Evolutionary conservation across 163 green algal genomes (phyloP).

Genomic region (Coccomyxa subellipsoidea): DNA sequence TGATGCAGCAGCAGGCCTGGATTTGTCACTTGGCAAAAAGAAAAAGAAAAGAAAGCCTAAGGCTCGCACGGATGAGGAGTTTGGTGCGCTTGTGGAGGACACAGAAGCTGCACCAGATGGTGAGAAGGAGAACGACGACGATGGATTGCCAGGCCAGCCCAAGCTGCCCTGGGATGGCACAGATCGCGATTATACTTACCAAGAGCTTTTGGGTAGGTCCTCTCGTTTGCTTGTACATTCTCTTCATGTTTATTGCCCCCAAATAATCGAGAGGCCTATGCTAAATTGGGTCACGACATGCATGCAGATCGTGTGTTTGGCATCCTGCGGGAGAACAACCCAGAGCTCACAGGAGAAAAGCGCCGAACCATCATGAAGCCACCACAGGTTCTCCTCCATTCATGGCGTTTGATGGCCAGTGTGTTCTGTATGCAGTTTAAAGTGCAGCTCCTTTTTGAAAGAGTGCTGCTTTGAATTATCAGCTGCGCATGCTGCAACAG

Average conservation of each 20-base stretch:
- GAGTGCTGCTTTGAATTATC: too few relatives aligned
- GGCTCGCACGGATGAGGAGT: constrained; percentile 28
- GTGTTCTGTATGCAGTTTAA: too few relatives aligned
- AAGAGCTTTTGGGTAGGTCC: constrained; percentile 86
- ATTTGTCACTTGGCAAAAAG: constrained; percentile 56
- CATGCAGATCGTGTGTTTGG: constrained; percentile 92
- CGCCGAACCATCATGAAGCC: constrained; percentile 94
- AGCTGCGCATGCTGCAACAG: constrained; percentile 23
- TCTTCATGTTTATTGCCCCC: neutral
- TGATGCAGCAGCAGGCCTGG: constrained; percentile 29
- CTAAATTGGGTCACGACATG: neutral
- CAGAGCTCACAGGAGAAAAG: constrained; percentile 95
- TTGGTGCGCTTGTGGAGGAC: constrained; percentile 44
- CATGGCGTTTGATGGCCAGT: neutral
- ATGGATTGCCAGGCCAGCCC: constrained; percentile 29
- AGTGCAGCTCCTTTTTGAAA: too few relatives aligned
- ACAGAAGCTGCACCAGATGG: constrained; percentile 23
- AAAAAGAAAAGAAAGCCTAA: constrained; percentile 81
- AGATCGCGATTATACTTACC: constrained; percentile 96
- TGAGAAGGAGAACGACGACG: constrained; percentile 15
- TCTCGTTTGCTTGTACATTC: neutral
- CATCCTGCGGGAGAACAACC: constrained; percentile 95
- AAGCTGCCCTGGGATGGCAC: constrained; percentile 86
- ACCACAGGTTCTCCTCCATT: constrained; percentile 62
- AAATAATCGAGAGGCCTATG: too few relatives aligned